Percentiles rank a stretch among this genome's conserved stretches.
Conservation (phyloP, 768 basidiomycete species). For the Fomitopsis pulvina region DNA sequence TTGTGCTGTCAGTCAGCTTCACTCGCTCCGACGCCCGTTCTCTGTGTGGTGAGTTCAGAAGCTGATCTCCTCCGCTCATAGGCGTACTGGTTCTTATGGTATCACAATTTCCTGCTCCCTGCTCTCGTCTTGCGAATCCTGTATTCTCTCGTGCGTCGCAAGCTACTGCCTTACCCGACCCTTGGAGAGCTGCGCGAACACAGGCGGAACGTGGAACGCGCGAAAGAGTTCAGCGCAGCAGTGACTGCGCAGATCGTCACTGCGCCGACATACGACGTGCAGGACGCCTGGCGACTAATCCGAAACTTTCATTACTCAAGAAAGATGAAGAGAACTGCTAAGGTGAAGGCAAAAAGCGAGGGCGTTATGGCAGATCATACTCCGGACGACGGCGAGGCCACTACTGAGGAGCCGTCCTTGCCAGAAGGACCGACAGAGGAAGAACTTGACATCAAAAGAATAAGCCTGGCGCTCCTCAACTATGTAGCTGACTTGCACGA, state of each 20-base stretch:
- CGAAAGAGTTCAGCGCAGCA: constrained; percentile 46
- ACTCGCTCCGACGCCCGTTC: background rate
- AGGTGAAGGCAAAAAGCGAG: constrained; percentile 10
- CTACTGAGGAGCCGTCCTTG: background rate
- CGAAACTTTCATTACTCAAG: constrained; percentile 33
- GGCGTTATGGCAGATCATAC: constrained; percentile 1
- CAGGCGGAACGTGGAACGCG: constrained; percentile 40
- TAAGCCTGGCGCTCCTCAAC: constrained; percentile 33
- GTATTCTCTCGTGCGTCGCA: constrained; percentile 41
- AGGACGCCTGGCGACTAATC: constrained; percentile 50
- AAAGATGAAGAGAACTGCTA: constrained; percentile 24
- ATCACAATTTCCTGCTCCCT: constrained; percentile 48
- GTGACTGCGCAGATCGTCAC: constrained; percentile 40
- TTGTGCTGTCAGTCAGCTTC: constrained; percentile 40
- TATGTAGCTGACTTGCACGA: constrained; percentile 58
- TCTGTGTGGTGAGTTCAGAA: background rate
- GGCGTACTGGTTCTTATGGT: constrained; percentile 64
- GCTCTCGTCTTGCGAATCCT: constrained; percentile 41
- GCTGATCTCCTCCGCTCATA: constrained; percentile 18
- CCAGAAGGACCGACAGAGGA: constrained; percentile 22
- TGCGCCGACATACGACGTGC: constrained; percentile 38
- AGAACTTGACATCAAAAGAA: constrained; percentile 34
- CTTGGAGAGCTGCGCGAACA: constrained; percentile 46
- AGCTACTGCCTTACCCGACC: constrained; percentile 48
- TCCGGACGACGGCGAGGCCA: constrained; percentile 1